Evolutionary conservation across 306 rosid genomes (phyloP), one percentile per base, ranked within the genome.

Genomic region (Datisca glomerata): DNA sequence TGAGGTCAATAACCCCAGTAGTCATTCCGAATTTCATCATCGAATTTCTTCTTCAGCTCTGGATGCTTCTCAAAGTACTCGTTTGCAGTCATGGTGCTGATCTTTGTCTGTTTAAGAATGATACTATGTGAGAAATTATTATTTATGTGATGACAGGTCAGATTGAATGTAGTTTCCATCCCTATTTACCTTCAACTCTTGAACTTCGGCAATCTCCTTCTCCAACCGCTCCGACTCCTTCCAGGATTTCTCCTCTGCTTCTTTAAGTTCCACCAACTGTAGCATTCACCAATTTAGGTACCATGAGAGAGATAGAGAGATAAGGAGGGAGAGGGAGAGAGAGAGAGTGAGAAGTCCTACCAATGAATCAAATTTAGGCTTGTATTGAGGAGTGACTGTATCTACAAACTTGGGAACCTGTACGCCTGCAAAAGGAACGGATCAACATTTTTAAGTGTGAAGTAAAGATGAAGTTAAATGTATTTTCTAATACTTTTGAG

Each of bases 21-120:
- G 57, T 80, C 96, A 31, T 91, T 85, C 48, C 94, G 71, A 60
- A 91, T 91, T 69, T 91, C 99, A 32, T 91, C 96, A 23, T 91
- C 99, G 9, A 85, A 91, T 52, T 80, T 85, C 74, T 85, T 71
- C 80, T 55, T 85, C 63, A 91, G 71, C 67, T 91, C 99, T 5
- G 99, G 99, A 67, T 85, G 86, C 76, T 78, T 78, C 41, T 32
- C 92, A 24, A 91, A 91, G 85, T 91, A 91, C 32, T 91, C 99
- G 8, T 91, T 66, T 6, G 96, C 96, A 1, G 96, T 91, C 99
- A 91, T 91, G 69, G 96, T 91, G 64, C 76, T 61, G 7, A 91
- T 45, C 66, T 78, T 85, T 43, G 70, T 63, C 99, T 91, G 96
- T 28, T n/a, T 24, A 51, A 49, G 43, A 18, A 41, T 35, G 6